A percentile compares a stretch with the other conserved stretches of the same genome.
Evolutionary conservation across 495 filamentous ascomycete genomes (phyloP).

Genomic region (Ramalina peruviana): DNA sequence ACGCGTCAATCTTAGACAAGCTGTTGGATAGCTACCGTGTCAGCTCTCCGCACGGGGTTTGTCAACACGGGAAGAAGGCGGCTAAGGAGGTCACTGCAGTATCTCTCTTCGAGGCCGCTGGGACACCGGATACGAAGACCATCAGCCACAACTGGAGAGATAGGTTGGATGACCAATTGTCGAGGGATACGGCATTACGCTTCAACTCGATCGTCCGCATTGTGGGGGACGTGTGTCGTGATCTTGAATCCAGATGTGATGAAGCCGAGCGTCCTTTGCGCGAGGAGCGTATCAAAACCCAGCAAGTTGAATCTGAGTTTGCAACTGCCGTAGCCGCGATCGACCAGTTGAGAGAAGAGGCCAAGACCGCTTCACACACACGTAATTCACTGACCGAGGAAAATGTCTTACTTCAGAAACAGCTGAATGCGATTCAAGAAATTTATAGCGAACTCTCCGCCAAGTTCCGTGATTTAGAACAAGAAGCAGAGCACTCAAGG

Average conservation of each 20-base stretch:
- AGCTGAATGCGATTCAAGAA: conserved; percentile 16
- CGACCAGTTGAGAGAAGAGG: conserved; percentile 13
- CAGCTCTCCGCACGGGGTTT: background rate
- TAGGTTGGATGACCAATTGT: conserved; percentile 24
- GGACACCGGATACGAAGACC: conserved; percentile 4
- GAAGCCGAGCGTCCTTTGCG: conserved; percentile 35
- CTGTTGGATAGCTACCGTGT: conserved; percentile 5
- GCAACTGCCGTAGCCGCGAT: no score
- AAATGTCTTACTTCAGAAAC: conserved; percentile 11
- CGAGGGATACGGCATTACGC: conserved; percentile 22
- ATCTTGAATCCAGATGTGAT: conserved; percentile 41
- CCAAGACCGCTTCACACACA: conserved; percentile 18
- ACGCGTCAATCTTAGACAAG: no score
- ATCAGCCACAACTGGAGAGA: conserved; percentile 32
- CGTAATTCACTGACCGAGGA: conserved; percentile 15
- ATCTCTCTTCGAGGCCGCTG: conserved; percentile 11
- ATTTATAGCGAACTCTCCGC: background rate
- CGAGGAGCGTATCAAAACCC: conserved; percentile 25
- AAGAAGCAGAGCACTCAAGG: conserved; percentile 13
- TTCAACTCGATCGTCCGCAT: conserved; percentile 31
- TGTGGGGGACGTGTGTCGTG: conserved; percentile 36
- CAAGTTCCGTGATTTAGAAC: conserved; percentile 18
- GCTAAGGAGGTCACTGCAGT: background rate
- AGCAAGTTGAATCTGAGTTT: no score
- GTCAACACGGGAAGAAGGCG: background rate